phyloP scores from a whole-genome alignment of 139 green algal genomes.

The Micromonas pusilla region DNA sequence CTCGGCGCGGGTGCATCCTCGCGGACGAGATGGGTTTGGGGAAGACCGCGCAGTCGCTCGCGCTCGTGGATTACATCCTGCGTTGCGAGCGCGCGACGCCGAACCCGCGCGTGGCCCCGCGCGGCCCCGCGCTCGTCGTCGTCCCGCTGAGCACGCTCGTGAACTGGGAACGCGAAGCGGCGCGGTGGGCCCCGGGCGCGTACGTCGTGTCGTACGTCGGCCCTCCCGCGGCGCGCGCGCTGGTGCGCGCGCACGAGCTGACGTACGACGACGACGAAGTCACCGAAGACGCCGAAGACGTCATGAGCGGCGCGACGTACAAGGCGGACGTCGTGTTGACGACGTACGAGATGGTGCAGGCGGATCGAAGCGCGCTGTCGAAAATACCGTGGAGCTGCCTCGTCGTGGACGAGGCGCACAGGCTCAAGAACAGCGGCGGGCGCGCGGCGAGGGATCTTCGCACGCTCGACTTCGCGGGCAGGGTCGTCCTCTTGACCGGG shows the following conservation, averaged over 20 bases:
- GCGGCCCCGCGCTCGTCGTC: conserved; percentile 78
- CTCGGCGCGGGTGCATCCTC: conserved; percentile 68
- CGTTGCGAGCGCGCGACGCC: background rate
- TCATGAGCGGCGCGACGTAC: conserved; percentile 32
- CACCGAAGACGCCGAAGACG: background rate
- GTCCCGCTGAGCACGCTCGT: conserved; percentile 79
- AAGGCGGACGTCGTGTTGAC: conserved; percentile 76
- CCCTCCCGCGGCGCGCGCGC: conserved; percentile 53
- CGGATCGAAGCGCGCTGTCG: conserved; percentile 53
- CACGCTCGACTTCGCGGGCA: conserved; percentile 55
- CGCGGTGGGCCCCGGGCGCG: conserved; percentile 59
- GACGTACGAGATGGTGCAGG: conserved; percentile 86
- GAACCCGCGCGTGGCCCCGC: background rate
- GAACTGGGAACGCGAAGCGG: conserved; percentile 88
- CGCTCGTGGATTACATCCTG: background rate
- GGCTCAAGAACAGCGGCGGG: conserved; percentile 83
- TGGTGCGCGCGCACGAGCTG: conserved; percentile 62
- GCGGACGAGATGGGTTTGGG: conserved; percentile 94
- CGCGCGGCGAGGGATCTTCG: conserved; percentile 58
- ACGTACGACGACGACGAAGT: background rate
- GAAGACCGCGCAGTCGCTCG: conserved; percentile 68
- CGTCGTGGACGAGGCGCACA: conserved; percentile 69
- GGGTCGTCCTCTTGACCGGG: conserved; percentile 90
- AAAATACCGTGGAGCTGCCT: conserved; percentile 75
- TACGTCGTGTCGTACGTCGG: conserved; percentile 82